A percentile compares a stretch with the other conserved stretches of the same genome.
Evolutionary conservation across 495 filamentous ascomycete genomes (phyloP).

Genomic region (Penicillium psychrofluorescens): DNA sequence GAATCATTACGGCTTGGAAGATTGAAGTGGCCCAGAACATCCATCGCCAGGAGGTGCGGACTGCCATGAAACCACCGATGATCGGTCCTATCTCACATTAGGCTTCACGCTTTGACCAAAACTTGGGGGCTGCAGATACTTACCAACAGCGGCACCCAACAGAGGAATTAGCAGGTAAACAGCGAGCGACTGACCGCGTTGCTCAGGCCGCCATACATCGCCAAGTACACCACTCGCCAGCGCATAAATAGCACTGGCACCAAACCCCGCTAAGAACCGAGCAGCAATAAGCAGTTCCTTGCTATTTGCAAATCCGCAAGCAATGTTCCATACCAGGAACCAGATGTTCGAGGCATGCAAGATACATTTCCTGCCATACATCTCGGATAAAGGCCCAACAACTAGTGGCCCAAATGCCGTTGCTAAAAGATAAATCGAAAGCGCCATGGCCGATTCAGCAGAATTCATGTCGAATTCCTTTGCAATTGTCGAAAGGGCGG

Average conservation of each 20-base stretch:
- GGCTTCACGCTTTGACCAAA: not conserved
- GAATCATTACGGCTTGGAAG: constrained; percentile 14
- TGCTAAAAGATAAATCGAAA: constrained; percentile 65
- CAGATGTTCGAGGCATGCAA: constrained; percentile 50
- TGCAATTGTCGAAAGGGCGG: constrained; percentile 46
- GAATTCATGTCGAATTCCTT: constrained; percentile 49
- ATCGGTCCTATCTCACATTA: constrained; percentile 27
- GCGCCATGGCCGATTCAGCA: constrained; percentile 47
- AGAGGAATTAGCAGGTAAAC: constrained; percentile 51
- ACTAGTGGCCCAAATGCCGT: constrained; percentile 58
- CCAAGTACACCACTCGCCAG: constrained; percentile 42
- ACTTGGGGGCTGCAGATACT: not conserved
- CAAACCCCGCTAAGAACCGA: constrained; percentile 42
- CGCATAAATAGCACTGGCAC: constrained; percentile 31
- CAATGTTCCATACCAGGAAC: constrained; percentile 48
- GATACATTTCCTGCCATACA: constrained; percentile 57
- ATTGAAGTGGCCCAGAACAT: constrained; percentile 38
- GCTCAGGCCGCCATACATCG: constrained; percentile 27
- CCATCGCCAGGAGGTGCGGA: constrained; percentile 53
- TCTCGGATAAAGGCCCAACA: constrained; percentile 58
- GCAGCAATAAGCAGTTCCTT: constrained; percentile 36
- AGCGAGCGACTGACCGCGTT: constrained; percentile 48
- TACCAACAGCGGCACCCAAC: constrained; percentile 44
- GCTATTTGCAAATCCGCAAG: constrained; percentile 36
- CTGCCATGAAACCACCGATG: constrained; percentile 44